Evolutionary conservation across 78 protist genomes (phyloP).

Genomic region (Speleostelium caveatum): DNA sequence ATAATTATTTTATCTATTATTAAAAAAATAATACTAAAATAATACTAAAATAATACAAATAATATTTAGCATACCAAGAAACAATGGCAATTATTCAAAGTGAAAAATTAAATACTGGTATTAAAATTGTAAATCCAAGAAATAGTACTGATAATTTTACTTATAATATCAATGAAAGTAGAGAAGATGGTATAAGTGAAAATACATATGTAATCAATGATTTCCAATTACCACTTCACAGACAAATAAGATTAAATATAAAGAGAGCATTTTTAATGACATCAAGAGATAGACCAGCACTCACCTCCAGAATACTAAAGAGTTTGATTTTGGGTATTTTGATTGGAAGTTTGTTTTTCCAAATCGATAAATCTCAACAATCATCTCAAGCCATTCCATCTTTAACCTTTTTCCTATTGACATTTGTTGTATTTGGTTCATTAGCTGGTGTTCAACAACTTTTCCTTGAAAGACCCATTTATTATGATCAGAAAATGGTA

Average conservation of each 20-base stretch:
- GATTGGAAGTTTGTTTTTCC: slow-evolving; percentile 48
- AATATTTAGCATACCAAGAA: not conserved
- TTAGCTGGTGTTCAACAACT: slow-evolving; percentile 69
- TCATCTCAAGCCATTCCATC: slow-evolving; percentile 53
- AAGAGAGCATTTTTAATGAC: slow-evolving; percentile 50
- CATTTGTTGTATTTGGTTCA: slow-evolving; percentile 70
- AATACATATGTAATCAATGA: not conserved
- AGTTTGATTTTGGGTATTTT: slow-evolving; percentile 31
- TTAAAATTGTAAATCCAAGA: not conserved
- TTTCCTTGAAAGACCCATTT: slow-evolving; percentile 69
- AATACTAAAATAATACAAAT: no score
- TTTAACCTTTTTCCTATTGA: slow-evolving; percentile 48
- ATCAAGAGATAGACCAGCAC: slow-evolving; percentile 56
- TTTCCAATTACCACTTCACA: slow-evolving; percentile 4
- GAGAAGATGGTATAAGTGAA: not conserved
- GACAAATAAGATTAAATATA: slow-evolving; percentile 21
- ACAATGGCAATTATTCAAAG: not conserved
- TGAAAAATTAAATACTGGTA: not conserved
- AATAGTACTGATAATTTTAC: not conserved
- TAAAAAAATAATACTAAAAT: no score
- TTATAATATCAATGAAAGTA: no score
- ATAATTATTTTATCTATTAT: no score
- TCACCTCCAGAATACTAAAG: slow-evolving; percentile 30
- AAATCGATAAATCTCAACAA: slow-evolving; percentile 22
- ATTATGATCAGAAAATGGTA: slow-evolving; percentile 47